These are phyloP conservation scores for Myochromella boudieri DNA, from an alignment of 768 basidiomycete genomes.

Conservation along the genomic window DNA sequence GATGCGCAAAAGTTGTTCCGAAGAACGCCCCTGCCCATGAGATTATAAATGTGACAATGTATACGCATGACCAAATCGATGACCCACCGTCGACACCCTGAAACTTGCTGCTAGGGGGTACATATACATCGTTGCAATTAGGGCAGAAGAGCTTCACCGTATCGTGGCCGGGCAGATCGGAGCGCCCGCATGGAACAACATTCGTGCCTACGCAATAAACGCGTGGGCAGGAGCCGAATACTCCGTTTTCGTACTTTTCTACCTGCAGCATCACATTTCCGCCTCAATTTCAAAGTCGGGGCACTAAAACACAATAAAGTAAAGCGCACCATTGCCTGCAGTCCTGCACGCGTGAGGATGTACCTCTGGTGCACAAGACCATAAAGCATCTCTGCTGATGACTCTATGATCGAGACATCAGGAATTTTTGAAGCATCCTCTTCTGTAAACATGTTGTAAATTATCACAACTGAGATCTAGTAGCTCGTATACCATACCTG, in stretches of 20 bases:
- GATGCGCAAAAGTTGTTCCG: constrained; percentile 96
- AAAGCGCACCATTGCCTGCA: constrained; percentile 86
- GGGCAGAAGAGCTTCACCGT: constrained; percentile 98
- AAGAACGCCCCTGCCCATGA: constrained; percentile 85
- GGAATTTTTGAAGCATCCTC: constrained; percentile 96
- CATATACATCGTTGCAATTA: constrained; percentile 96
- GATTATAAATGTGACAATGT: constrained; percentile 8
- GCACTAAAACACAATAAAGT: constrained; percentile 9
- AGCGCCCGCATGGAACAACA: constrained; percentile 93
- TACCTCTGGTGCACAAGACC: constrained; percentile 97
- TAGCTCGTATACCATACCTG: constrained; percentile 66
- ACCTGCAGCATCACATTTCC: constrained; percentile 50
- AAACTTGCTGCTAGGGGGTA: constrained; percentile 92
- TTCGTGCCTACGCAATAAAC: constrained; percentile 89
- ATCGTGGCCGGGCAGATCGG: constrained; percentile 93
- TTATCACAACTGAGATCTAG: not conserved
- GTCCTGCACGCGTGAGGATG: constrained; percentile 91
- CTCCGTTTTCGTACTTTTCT: constrained; percentile 90
- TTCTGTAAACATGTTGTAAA: constrained; percentile 38
- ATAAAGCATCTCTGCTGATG: constrained; percentile 95
- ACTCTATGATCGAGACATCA: constrained; percentile 97
- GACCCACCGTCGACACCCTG: constrained; percentile 90
- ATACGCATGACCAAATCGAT: not conserved
- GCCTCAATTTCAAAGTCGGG: constrained; percentile 10
- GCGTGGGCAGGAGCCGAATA: constrained; percentile 93